Percentiles rank a stretch among this genome's conserved stretches.
Conservation (phyloP, 2,329 filamentous ascomycete genomes). For the Nannizziopsis barbatae region DNA sequence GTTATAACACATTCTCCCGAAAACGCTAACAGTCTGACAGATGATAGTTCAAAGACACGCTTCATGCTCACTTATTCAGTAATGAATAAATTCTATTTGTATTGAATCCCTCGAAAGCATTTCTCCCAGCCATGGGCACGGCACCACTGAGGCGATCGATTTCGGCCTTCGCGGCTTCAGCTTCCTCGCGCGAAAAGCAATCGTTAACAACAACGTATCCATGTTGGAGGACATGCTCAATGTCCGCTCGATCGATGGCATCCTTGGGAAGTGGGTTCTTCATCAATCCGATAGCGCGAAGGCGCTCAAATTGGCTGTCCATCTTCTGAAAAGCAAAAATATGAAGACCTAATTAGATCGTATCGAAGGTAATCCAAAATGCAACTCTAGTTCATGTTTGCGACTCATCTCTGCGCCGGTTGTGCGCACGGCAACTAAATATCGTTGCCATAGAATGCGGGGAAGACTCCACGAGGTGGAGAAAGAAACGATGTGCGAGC, state of each 20-base stretch:
- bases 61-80: conserved; percentile 24
- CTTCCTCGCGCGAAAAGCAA: conserved; percentile 25
- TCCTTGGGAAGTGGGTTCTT: conserved; percentile 15
- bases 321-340: not conserved
- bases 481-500: no score
- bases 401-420: no score
- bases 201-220: conserved; percentile 29
- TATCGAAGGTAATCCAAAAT: no score
- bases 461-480: no score
- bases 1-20: not conserved
- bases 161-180: conserved; percentile 23
- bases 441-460: no score
- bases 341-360: no score
- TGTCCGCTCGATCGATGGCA: conserved; percentile 18
- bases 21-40: not conserved
- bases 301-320: not conserved
- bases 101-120: conserved; percentile 30
- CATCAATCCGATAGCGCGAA: conserved; percentile 5
- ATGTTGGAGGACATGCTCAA: conserved; percentile 25
- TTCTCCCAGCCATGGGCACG: conserved; percentile 23
- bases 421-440: no score
- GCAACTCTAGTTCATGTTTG: no score
- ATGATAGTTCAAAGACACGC: not conserved
- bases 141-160: conserved; percentile 27
- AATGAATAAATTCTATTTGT: conserved; percentile 33